Evolutionary conservation across 2,329 filamentous ascomycete species (phyloP), one percentile per base, ranked within the genome.

Genomic region (Pezicula radicicola): DNA sequence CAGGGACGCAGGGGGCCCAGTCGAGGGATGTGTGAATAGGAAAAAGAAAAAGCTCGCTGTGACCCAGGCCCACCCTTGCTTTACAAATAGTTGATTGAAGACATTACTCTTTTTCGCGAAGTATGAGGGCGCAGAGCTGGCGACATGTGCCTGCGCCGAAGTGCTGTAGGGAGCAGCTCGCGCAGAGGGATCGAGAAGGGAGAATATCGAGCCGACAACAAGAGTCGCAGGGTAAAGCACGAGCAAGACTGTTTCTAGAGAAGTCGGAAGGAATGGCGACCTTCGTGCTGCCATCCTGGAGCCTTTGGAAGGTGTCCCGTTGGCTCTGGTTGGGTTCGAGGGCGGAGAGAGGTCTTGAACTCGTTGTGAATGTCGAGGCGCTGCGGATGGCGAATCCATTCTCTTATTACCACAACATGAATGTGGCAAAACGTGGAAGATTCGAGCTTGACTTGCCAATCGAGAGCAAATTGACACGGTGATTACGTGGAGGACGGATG

Each of bases 31-130:
- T 21, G 84, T 85, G 40, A 85, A 68, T 6, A 89, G 68, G 55
- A 96, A 90, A 15, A 81, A 69, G 33, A 80, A 70, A 63, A 96
- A 92, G 1, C 89, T 86, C 9, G 82, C 67, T 0, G 89, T 91
- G 28, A 90, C 85, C 94, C 94, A 99, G 46, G 86, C 81, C 94
- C 94, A 99, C 55, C 93, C 93, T 49, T 89, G 78, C 77, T 99
- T 99, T 64, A 99, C 94, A 66, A 97, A 99, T 63, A 91, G 81
- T 44, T 88, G 71, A 68, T 99, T 99, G 80, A 97, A 88, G 48
- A 97, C 63, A 73, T 99, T 99, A 69, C 84, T 80, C 72, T 99
- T 99, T 62, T 87, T 87, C 44, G 94, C 93, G 69, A 99, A 99
- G 76, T 97, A 99, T 67, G 80, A 87, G 2, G 89, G 89, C 47